phyloP scores from a whole-genome alignment of 2,329 filamentous ascomycete genomes.

The Fusarium poae region DNA sequence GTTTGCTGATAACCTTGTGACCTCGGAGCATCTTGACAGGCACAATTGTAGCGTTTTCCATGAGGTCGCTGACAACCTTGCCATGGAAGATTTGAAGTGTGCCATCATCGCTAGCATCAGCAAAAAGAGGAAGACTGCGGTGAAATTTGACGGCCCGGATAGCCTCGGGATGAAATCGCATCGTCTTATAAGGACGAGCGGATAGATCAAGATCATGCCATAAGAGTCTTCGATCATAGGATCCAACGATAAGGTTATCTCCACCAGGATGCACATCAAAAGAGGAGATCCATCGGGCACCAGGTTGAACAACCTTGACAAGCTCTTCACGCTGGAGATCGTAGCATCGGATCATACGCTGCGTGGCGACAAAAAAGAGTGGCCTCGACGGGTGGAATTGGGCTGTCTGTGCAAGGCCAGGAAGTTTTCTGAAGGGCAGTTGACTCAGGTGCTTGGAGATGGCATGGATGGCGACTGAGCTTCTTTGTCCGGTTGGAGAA shows the following conservation, averaged over 20 bases:
- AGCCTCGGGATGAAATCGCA: constrained; percentile 93
- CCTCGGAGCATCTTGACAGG: constrained; percentile 94
- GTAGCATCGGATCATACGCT: constrained; percentile 92
- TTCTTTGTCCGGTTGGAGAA: constrained; percentile 81
- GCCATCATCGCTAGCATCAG: constrained; percentile 94
- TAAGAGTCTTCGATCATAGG: constrained; percentile 91
- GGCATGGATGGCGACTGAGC: constrained; percentile 93
- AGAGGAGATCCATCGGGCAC: constrained; percentile 91
- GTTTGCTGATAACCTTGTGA: constrained; percentile 85
- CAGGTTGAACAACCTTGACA: constrained; percentile 92
- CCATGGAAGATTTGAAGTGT: constrained; percentile 96
- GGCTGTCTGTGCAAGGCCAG: constrained; percentile 84
- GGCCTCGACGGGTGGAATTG: constrained; percentile 95
- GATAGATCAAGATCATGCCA: constrained; percentile 98
- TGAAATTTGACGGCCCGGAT: constrained; percentile 93
- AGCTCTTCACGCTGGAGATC: constrained; percentile 92
- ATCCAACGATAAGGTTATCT: constrained; percentile 93
- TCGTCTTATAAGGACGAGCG: constrained; percentile 91
- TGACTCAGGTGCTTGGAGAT: constrained; percentile 95
- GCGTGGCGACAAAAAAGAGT: constrained; percentile 95
- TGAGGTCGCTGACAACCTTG: constrained; percentile 91
- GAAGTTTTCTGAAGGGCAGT: constrained; percentile 84
- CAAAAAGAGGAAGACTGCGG: constrained; percentile 85
- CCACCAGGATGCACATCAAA: constrained; percentile 94
- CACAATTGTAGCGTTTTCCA: constrained; percentile 97